Base-by-base conservation (phyloP, 208 protist species). In the Crithidia bombi region DNA sequence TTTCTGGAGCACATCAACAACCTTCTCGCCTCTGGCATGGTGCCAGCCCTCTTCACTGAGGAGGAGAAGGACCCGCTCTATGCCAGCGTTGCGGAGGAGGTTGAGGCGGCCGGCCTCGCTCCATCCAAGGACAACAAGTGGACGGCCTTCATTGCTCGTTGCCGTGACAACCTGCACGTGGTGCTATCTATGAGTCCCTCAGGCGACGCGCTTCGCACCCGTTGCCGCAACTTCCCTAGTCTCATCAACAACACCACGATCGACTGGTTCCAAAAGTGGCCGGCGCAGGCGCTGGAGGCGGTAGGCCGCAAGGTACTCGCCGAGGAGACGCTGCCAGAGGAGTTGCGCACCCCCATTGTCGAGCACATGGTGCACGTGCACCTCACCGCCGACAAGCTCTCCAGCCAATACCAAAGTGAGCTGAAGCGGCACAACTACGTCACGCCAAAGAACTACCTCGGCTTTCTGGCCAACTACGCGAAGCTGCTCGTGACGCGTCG, bases 1-100 rank as follows among this genome's bases (percentile, higher is more conserved):
- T 99, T 99, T 76, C 82, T 99, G 9, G 98, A 99, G 88, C 84
- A 98, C 41, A 98, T 99, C 80, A 99, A 99, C 88, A 99, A 99
- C 86, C 98, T 99, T 85, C 87, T 99, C 1, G 98, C 98, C 58
- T 96, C 93, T 14, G 98, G 98, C 50, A 98, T 99, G 83, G 98
- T 99, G 41, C 98, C 98, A 12, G 98, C 98, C 9, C 87, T 99
- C 17, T 99, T 98, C 79, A 73, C 87, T n/a, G 95, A 99, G 57
- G 96, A 99, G 65, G 99, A 99, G 78, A 98, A 98, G 81, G 97
- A 99, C 30, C 75, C 86, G 6, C 81, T 99, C 21, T 98, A 98
- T 78, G 88, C 78, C 52, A 85, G 76, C 32, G 91, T 99, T 2
- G 75, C 86, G n/a, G 88, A 92, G 11, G 97, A 99, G 64, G 86